Conservation (phyloP, 1,284 basidiomycete genomes). For the Melampsora occidentalis region DNA sequence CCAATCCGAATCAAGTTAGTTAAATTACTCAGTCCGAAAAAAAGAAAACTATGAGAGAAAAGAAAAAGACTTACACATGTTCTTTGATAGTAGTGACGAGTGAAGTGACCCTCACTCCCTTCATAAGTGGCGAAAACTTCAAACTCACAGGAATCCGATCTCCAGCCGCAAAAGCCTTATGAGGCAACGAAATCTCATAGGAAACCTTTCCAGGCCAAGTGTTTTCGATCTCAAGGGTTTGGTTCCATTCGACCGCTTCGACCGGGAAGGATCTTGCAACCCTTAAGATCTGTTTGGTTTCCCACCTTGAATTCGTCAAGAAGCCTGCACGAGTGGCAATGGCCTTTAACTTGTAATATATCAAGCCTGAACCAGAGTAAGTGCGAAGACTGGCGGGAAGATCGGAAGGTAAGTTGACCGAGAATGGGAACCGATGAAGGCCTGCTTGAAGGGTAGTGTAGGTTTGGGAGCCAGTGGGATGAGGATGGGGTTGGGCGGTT, state of each 20-base stretch:
- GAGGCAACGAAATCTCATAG: conserved; percentile 49
- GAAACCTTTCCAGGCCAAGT: conserved; percentile 78
- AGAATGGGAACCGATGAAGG: conserved; percentile 29
- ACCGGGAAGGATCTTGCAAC: conserved; percentile 70
- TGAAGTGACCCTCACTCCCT: conserved; percentile 71
- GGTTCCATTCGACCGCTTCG: conserved; percentile 88
- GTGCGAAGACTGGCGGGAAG: conserved; percentile 74
- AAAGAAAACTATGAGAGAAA: no score
- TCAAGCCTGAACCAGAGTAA: conserved; percentile 61
- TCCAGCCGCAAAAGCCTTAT: conserved; percentile 84
- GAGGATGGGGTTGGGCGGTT: no score
- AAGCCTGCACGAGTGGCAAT: conserved; percentile 68
- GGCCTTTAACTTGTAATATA: conserved; percentile 82
- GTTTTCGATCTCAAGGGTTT: conserved; percentile 86
- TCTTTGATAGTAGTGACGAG: conserved; percentile 73
- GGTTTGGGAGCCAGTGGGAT: no score
- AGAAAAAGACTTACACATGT: conserved; percentile 55
- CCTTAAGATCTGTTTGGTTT: conserved; percentile 63
- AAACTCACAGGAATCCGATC: conserved; percentile 74
- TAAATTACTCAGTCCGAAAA: no score
- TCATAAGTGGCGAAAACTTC: conserved; percentile 80
- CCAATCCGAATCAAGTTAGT: no score
- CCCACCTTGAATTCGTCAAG: conserved; percentile 68
- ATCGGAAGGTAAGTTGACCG: conserved; percentile 64
- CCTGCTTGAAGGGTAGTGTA: conserved; percentile 25